These are phyloP conservation scores for Alloteropsis angusta DNA, from an alignment of 202 grass and related monocot genomes.

Conservation along the genomic window DNA sequence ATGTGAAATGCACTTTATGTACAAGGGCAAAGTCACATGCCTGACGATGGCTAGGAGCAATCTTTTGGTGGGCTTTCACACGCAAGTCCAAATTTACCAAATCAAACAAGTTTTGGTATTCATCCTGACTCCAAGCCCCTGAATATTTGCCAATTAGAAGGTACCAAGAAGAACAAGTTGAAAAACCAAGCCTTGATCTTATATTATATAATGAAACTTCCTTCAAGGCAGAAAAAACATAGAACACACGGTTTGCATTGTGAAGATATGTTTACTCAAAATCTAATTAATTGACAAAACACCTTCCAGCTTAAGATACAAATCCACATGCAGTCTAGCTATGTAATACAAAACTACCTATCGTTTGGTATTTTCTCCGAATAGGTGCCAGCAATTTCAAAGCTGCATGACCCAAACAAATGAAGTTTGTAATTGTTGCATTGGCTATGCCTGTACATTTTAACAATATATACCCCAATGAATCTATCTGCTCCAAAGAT, in stretches of 20 bases:
- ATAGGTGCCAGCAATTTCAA: neutral
- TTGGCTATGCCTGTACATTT: neutral
- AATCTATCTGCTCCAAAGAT: neutral
- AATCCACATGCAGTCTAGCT: neutral
- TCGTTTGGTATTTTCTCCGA: neutral
- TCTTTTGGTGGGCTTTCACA: conserved; percentile 39
- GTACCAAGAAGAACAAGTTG: conserved; percentile 3
- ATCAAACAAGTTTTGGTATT: conserved; percentile 72
- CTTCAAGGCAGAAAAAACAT: neutral
- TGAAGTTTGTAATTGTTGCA: neutral
- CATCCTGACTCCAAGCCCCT: conserved; percentile 63
- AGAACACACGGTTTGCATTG: neutral
- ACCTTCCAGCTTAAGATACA: neutral
- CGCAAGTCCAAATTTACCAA: conserved; percentile 79
- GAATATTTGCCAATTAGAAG: conserved; percentile 13
- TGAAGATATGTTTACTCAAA: neutral
- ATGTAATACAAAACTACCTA: neutral
- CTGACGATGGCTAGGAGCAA: conserved; percentile 25
- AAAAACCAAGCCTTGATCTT: neutral
- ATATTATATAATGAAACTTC: neutral
- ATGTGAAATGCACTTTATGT: neutral
- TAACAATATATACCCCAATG: neutral
- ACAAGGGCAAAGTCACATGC: conserved; percentile 26
- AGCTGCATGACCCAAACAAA: neutral
- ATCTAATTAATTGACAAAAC: neutral